Percentiles rank a stretch among this genome's conserved stretches.
These are phyloP conservation scores for Yarrowia sp. DNA, from an alignment of 805 yeast genomes.

Conservation along the genomic window DNA sequence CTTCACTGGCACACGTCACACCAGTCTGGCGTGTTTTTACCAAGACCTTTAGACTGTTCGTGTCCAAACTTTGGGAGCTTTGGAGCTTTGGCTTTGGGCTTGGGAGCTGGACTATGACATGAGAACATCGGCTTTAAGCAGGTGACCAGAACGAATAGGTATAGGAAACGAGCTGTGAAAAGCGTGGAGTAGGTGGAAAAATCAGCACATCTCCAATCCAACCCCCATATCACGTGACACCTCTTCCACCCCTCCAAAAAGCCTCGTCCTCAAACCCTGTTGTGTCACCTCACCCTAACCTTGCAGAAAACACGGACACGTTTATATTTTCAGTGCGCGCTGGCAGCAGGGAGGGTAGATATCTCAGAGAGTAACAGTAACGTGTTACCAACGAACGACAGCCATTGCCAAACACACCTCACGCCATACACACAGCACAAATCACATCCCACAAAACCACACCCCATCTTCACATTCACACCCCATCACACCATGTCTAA, in stretches of 20 bases:
- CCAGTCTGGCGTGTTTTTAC: background rate
- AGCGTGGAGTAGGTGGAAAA: too few species aligned
- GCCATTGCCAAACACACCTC: too few species aligned
- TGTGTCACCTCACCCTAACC: slow-evolving; percentile 24
- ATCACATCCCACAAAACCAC: too few species aligned
- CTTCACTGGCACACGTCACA: background rate
- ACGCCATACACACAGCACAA: too few species aligned
- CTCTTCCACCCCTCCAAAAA: background rate
- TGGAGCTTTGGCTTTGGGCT: too few species aligned
- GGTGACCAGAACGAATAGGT: too few species aligned
- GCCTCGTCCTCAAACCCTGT: background rate
- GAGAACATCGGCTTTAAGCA: background rate
- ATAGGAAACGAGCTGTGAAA: too few species aligned
- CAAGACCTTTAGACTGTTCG: background rate
- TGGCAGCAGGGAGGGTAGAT: slow-evolving; percentile 16
- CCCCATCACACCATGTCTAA: too few species aligned
- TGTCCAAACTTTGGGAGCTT: slow-evolving; percentile 17
- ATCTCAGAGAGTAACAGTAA: too few species aligned
- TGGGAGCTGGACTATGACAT: background rate
- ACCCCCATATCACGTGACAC: background rate
- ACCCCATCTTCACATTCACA: too few species aligned
- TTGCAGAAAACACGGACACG: slow-evolving; percentile 23
- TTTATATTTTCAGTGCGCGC: slow-evolving; percentile 26
- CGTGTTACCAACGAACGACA: too few species aligned
- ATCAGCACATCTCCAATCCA: background rate